phyloP scores from a whole-genome alignment of 129 eudicot species.

The Lonicera japonica region DNA sequence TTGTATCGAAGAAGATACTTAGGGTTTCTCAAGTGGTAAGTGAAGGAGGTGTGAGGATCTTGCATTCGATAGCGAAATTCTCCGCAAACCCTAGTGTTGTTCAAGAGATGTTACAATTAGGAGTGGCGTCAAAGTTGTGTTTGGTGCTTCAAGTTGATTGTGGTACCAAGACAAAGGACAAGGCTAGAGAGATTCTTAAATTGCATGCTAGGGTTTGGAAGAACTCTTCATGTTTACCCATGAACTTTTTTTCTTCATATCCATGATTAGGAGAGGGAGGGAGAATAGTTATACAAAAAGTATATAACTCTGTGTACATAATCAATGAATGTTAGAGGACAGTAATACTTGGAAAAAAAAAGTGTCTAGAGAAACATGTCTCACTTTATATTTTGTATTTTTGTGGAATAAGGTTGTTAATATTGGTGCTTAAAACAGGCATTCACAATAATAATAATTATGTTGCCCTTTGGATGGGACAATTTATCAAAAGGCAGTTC shows the following conservation, averaged over 20 bases:
- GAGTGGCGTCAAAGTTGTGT: conserved; percentile 57
- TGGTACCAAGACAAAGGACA: conserved; percentile 49
- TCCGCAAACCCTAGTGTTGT: conserved; percentile 36
- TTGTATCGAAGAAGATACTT: conserved; percentile 61
- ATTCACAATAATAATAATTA: too few relatives aligned
- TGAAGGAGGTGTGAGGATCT: conserved; percentile 44
- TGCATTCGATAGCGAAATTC: conserved; percentile 34
- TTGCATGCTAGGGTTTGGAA: conserved; percentile 55
- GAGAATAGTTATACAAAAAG: too few relatives aligned
- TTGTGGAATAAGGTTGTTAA: too few relatives aligned
- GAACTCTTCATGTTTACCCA: conserved; percentile 50
- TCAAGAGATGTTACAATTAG: conserved; percentile 65
- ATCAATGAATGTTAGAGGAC: background rate
- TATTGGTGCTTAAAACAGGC: too few relatives aligned
- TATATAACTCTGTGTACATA: background rate
- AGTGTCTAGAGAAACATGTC: too few relatives aligned
- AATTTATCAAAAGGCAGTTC: too few relatives aligned
- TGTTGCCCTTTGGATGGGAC: too few relatives aligned
- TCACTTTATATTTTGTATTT: too few relatives aligned
- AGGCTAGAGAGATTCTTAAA: conserved; percentile 50
- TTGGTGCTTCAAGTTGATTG: conserved; percentile 45
- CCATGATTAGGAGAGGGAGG: conserved; percentile 19
- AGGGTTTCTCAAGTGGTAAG: conserved; percentile 49
- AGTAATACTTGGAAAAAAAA: too few relatives aligned
- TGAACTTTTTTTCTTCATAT: conserved; percentile 26